Evolutionary conservation across 1,284 basidiomycete genomes (phyloP), one percentile per base, ranked within the genome.

Genomic region (Ceratobasidium theobromae): DNA sequence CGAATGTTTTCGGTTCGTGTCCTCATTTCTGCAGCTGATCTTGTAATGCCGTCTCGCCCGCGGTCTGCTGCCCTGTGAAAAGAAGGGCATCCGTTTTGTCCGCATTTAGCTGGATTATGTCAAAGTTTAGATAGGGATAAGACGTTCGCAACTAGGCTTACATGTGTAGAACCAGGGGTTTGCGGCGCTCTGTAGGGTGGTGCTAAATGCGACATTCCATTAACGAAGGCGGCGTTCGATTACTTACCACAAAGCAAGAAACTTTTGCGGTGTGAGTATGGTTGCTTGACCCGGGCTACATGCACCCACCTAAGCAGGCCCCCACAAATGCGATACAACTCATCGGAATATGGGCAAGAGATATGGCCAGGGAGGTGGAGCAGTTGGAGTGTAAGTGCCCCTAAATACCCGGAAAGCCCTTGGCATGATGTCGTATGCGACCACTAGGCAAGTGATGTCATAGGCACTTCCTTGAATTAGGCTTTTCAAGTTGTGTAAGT

Each of bases 131-230:
- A 38, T 49, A n/a, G 3, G n/a, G 14, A 14, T 16, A 25, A 21
- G 57, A 32, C 23, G 27, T 8, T 27, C 16, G 16, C 4, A 25
- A 60, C 45, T 5, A 21, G 43, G 18, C 43, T 35, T 49, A 27
- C 57, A 28, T 12, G 55, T 49, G 46, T 60, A 60, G 32, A 60
- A 60, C 57, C 57, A 60, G 4, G 57, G 54, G 32, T 60, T 60
- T n/a, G 57, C 57, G 5, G 49, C 21, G 30, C 57, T 60, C 57
- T 60, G 33, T 4, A 28, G 11, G 27, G 32, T n/a, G n/a, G n/a
- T n/a, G n/a, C n/a, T n/a, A n/a, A n/a, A n/a, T n/a, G n/a, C n/a
- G n/a, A n/a, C n/a, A n/a, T n/a, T 30, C 9, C 12, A 43, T n/a
- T 5, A 45, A 28, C 46, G 28, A 11, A 35, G 41, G 54, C 27